Evolutionary conservation across 2,329 filamentous ascomycete species (phyloP).

Genomic region (Grosmannia serpens): DNA sequence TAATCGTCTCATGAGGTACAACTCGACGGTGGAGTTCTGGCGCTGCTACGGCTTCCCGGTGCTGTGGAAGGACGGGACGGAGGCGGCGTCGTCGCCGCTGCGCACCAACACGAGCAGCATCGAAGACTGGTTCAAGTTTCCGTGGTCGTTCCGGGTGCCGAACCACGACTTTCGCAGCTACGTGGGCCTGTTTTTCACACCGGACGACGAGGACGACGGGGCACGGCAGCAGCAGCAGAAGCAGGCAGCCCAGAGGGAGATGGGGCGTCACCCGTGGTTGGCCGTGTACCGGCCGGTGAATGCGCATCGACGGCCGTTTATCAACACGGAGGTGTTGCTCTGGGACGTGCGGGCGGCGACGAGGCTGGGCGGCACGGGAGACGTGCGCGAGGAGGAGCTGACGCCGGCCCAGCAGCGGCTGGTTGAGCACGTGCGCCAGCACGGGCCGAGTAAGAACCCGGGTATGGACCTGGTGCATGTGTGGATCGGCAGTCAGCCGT

Average conservation of each 20-base stretch:
- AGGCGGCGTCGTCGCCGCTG: slow-evolving; percentile 25
- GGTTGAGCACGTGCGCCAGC: slow-evolving; percentile 24
- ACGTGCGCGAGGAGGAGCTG: slow-evolving; percentile 24
- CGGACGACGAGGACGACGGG: slow-evolving; percentile 16
- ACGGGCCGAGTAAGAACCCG: slow-evolving; percentile 18
- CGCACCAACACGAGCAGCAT: slow-evolving; percentile 17
- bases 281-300: slow-evolving; percentile 33
- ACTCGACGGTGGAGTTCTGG: background rate
- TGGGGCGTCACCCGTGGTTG: slow-evolving; percentile 37
- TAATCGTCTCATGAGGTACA: background rate
- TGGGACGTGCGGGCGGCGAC: slow-evolving; percentile 31
- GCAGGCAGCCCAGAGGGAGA: slow-evolving; percentile 9
- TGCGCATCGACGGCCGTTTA: slow-evolving; percentile 21
- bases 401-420: slow-evolving; percentile 33
- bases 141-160: slow-evolving; percentile 13
- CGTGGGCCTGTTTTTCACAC: slow-evolving; percentile 39
- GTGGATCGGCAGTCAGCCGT: slow-evolving; percentile 31
- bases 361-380: background rate
- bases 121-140: slow-evolving; percentile 23
- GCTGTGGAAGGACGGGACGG: slow-evolving; percentile 27
- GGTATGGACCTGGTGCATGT: slow-evolving; percentile 26
- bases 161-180: slow-evolving; percentile 22
- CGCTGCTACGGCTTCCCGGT: slow-evolving; percentile 22
- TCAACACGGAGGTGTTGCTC: slow-evolving; percentile 36
- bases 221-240: slow-evolving; percentile 20